These are phyloP conservation scores for Candida stauntonica DNA, from an alignment of 805 yeast species.

Conservation along the genomic window DNA sequence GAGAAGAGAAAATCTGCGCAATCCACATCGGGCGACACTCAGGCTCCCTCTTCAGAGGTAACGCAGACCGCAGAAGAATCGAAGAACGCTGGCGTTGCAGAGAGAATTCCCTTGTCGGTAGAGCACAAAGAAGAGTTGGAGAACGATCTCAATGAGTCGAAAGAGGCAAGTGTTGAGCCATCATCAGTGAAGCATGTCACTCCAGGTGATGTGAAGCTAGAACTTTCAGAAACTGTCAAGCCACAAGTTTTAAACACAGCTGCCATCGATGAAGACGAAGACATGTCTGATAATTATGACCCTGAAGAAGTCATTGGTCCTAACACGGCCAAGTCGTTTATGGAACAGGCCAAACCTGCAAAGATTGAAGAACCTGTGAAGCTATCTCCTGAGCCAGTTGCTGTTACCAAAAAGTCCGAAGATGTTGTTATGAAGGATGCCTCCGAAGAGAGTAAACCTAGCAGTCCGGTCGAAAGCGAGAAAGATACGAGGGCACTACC, in stretches of 20 bases:
- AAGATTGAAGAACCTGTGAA: not conserved
- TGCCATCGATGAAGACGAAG: not conserved
- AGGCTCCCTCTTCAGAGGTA: not conserved
- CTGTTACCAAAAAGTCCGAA: slow-evolving; percentile 1
- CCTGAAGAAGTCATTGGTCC: slow-evolving; percentile 9
- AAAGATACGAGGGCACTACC: no score
- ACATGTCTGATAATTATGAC: slow-evolving; percentile 17
- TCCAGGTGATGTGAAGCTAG: not conserved
- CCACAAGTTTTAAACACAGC: slow-evolving; percentile 2
- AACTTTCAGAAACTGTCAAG: not conserved
- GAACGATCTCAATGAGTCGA: slow-evolving; percentile 6
- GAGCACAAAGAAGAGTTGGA: slow-evolving; percentile 23
- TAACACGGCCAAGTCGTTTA: not conserved
- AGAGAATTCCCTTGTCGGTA: slow-evolving; percentile 16
- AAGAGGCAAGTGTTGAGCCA: slow-evolving; percentile 12
- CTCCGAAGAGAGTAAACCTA: slow-evolving; percentile 1
- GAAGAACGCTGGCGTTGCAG: slow-evolving; percentile 11
- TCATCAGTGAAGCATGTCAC: no score
- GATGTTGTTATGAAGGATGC: slow-evolving; percentile 10
- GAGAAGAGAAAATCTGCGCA: not conserved
- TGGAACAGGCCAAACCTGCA: not conserved
- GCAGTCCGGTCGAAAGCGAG: no score
- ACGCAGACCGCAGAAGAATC: not conserved
- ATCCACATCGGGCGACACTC: not conserved
- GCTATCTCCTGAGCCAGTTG: no score